These are phyloP conservation scores for Xylariales sp. DNA, from an alignment of 2,329 filamentous ascomycete genomes.

Conservation along the genomic window DNA sequence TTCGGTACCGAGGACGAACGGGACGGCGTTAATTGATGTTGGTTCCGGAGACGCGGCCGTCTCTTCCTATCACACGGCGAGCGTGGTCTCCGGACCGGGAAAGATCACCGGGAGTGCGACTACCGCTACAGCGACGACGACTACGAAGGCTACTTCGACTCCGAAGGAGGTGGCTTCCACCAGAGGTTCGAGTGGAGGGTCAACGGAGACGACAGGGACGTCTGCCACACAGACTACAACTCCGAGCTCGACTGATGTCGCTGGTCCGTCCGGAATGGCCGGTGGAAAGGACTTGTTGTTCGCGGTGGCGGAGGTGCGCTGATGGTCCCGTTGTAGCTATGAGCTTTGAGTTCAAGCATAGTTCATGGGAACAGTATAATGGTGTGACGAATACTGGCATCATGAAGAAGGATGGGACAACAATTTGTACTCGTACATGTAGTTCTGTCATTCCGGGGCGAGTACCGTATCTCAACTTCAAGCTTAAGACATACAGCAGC, in stretches of 20 bases:
- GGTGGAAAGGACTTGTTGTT: slow-evolving; percentile 18
- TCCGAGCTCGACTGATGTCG: slow-evolving; percentile 15
- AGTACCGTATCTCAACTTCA: no score
- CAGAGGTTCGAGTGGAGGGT: background rate
- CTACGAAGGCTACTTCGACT: slow-evolving; percentile 4
- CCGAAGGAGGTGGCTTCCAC: background rate
- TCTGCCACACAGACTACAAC: background rate
- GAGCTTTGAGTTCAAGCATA: background rate
- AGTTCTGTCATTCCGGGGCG: no score
- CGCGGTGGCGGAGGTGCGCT: slow-evolving; percentile 23
- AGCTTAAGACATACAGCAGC: no score
- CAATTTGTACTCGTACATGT: no score
- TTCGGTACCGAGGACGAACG: slow-evolving; percentile 25
- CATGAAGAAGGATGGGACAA: no score
- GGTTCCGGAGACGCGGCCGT: slow-evolving; percentile 33
- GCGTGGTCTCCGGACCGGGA: slow-evolving; percentile 33
- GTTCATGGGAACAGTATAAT: background rate
- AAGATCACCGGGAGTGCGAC: slow-evolving; percentile 36
- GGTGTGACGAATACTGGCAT: background rate
- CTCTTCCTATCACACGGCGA: slow-evolving; percentile 38
- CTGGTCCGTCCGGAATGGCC: slow-evolving; percentile 21
- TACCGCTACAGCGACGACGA: slow-evolving; percentile 27
- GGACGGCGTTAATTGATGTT: slow-evolving; percentile 26
- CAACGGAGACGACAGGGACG: background rate
- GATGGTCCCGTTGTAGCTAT: slow-evolving; percentile 22